phyloP scores from a whole-genome alignment of 352 stramenopile species.

The Globisporangium mamillatum region DNA sequence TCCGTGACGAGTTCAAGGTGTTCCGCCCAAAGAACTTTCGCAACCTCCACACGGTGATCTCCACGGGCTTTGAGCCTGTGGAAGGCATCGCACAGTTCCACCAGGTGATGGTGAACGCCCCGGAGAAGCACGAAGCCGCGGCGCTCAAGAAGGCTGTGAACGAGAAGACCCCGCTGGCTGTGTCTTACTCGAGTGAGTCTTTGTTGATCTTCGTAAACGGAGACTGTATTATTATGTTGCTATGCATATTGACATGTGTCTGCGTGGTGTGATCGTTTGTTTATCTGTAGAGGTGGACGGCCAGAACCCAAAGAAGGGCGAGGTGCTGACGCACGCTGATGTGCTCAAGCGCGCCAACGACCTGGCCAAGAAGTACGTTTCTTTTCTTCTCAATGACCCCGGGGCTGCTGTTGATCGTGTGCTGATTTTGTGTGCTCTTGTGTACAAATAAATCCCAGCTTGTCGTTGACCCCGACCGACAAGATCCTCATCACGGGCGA shows the following conservation, averaged over 20 bases:
- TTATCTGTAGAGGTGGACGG: conserved; percentile 53
- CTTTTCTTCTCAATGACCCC: not conserved
- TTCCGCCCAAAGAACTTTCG: conserved; percentile 83
- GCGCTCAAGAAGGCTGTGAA: conserved; percentile 58
- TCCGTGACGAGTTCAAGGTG: conserved; percentile 45
- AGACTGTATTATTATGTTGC: not conserved
- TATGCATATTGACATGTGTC: conserved; percentile 11
- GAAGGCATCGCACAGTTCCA: conserved; percentile 77
- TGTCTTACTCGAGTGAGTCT: conserved; percentile 78
- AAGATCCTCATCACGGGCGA: conserved; percentile 82
- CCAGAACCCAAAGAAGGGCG: conserved; percentile 79
- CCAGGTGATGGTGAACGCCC: conserved; percentile 79
- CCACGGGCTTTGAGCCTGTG: conserved; percentile 66
- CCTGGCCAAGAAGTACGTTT: conserved; percentile 64
- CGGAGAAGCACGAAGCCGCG: conserved; percentile 61
- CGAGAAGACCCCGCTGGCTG: conserved; percentile 67
- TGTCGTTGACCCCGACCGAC: conserved; percentile 72
- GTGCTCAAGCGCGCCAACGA: conserved; percentile 70
- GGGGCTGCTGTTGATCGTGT: not conserved
- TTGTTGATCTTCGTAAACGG: not conserved
- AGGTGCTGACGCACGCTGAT: conserved; percentile 75
- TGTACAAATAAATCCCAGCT: conserved; percentile 23
- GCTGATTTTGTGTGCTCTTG: not conserved
- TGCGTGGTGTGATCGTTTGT: conserved; percentile 8
- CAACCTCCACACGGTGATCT: conserved; percentile 83